These are phyloP conservation scores for Leucosporidium creatinivorum DNA, from an alignment of 768 basidiomycete species.

Conservation along the genomic window DNA sequence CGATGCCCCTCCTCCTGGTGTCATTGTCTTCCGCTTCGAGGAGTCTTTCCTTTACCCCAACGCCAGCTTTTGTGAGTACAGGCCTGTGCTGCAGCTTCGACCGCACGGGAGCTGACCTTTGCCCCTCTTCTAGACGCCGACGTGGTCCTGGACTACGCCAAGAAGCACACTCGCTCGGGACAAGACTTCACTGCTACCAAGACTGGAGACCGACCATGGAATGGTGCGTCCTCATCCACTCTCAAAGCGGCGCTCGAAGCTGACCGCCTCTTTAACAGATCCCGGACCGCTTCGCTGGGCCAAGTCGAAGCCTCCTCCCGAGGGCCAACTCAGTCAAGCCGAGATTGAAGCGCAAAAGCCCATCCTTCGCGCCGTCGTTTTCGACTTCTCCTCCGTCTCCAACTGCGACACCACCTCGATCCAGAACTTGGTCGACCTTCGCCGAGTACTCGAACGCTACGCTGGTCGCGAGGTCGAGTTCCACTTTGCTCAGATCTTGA, in stretches of 20 bases:
- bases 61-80: too few relatives aligned
- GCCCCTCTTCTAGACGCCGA: slow-evolving; percentile 48
- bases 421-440: slow-evolving; percentile 82
- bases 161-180: slow-evolving; percentile 57
- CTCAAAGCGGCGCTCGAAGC: neutral
- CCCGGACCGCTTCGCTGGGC: slow-evolving; percentile 16
- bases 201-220: slow-evolving; percentile 79
- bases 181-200: slow-evolving; percentile 46
- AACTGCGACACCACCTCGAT: slow-evolving; percentile 84
- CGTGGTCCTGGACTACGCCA: slow-evolving; percentile 71
- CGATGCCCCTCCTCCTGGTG: slow-evolving; percentile 69
- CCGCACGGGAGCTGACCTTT: too few relatives aligned
- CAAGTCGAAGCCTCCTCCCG: neutral
- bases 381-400: slow-evolving; percentile 82
- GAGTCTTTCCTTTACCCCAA: slow-evolving; percentile 50
- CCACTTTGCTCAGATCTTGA: slow-evolving; percentile 86
- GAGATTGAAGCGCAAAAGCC: slow-evolving; percentile 44
- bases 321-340: neutral
- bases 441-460: slow-evolving; percentile 81
- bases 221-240: slow-evolving; percentile 48
- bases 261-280: slow-evolving; percentile 5
- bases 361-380: slow-evolving; percentile 69
- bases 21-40: slow-evolving; percentile 84
- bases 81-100: too few relatives aligned
- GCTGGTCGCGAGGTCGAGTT: slow-evolving; percentile 56